Evolutionary conservation across 352 stramenopile genomes (phyloP).

Genomic region (Phytophthora litchii): DNA sequence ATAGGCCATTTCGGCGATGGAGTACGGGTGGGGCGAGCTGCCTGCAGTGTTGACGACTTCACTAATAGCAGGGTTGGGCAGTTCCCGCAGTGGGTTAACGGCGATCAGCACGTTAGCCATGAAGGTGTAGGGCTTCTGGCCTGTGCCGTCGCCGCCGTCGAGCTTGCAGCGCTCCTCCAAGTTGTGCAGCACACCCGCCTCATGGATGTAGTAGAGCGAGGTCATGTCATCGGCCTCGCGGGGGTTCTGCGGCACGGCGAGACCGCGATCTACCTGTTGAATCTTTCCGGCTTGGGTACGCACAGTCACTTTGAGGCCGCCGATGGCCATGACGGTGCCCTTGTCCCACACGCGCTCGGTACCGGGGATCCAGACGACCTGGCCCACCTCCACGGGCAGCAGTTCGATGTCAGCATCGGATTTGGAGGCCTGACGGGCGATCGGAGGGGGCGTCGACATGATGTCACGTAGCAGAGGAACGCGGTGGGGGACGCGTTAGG

Average conservation of each 20-base stretch:
- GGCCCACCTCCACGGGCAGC: slow-evolving; percentile 74
- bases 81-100: slow-evolving; percentile 89
- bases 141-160: slow-evolving; percentile 66
- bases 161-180: slow-evolving; percentile 91
- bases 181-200: slow-evolving; percentile 95
- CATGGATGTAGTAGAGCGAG: slow-evolving; percentile 95
- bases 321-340: slow-evolving; percentile 84
- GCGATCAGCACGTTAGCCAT: slow-evolving; percentile 94
- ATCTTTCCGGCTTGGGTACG: slow-evolving; percentile 85
- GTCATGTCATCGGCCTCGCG: slow-evolving; percentile 93
- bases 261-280: slow-evolving; percentile 80
- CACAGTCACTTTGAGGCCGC: slow-evolving; percentile 86
- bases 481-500: slow-evolving; percentile 2
- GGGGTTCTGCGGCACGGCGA: slow-evolving; percentile 79
- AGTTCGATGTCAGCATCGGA: slow-evolving; percentile 67
- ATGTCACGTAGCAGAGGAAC: slow-evolving; percentile 3
- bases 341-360: slow-evolving; percentile 80
- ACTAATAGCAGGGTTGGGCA: slow-evolving; percentile 81
- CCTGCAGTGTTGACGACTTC: slow-evolving; percentile 78
- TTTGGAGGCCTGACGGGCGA: slow-evolving; percentile 75
- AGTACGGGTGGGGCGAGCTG: slow-evolving; percentile 83
- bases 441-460: slow-evolving; percentile 74
- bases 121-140: slow-evolving; percentile 91
- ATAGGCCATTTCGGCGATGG: slow-evolving; percentile 91
- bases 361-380: slow-evolving; percentile 80